These are phyloP conservation scores for Vitis labrusca DNA, from an alignment of 164 flowering plant species.

Conservation along the genomic window DNA sequence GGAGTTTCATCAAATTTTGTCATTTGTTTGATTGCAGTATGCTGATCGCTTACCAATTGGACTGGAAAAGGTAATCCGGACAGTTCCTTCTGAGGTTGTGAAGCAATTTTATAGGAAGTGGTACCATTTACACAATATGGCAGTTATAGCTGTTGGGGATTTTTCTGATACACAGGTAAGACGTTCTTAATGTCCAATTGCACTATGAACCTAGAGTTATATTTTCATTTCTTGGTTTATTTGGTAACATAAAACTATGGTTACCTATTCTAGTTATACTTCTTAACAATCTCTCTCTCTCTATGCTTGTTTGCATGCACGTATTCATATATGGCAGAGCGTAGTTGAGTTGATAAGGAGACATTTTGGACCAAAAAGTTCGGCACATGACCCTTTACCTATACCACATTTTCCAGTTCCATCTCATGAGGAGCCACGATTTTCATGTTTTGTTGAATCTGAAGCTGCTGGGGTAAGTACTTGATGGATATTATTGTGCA, in stretches of 20 bases:
- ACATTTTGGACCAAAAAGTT: constrained; percentile 69
- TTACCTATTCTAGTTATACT: neutral
- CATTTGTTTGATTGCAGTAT: constrained; percentile 61
- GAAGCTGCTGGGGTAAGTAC: constrained; percentile 94
- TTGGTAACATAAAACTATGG: neutral
- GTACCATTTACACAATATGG: constrained; percentile 90
- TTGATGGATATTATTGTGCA: neutral
- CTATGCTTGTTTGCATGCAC: neutral
- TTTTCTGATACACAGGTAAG: constrained; percentile 88
- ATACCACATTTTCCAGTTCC: constrained; percentile 68
- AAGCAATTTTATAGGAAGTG: constrained; percentile 79
- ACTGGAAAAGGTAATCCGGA: constrained; percentile 79
- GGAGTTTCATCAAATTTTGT: neutral
- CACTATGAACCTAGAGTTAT: too few relatives aligned
- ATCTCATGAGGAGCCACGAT: constrained; percentile 77
- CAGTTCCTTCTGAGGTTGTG: constrained; percentile 73
- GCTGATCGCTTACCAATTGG: constrained; percentile 96
- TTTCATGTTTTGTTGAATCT: constrained; percentile 89
- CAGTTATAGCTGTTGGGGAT: constrained; percentile 94
- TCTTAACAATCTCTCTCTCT: constrained; percentile 10
- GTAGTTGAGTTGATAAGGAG: constrained; percentile 81
- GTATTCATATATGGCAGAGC: constrained; percentile 26
- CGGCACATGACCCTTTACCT: constrained; percentile 41
- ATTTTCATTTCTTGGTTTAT: too few relatives aligned
- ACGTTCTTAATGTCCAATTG: neutral